Percentiles rank a stretch among this genome's conserved stretches.
These are phyloP conservation scores for Coix lacrymajobi DNA, from an alignment of 176 grass and related monocot genomes.

Conservation along the genomic window DNA sequence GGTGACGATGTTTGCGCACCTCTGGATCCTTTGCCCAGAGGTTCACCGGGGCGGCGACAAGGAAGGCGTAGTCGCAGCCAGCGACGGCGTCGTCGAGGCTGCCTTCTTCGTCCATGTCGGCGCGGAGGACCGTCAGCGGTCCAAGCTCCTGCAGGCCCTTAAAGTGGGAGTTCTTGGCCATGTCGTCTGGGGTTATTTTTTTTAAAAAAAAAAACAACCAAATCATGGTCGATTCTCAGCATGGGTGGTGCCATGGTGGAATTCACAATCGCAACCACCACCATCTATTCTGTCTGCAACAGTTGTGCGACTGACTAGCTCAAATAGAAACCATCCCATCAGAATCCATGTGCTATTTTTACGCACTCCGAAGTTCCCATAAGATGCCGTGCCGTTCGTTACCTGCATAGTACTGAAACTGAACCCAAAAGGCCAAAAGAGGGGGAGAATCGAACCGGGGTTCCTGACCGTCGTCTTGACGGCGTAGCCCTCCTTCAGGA, in stretches of 20 bases:
- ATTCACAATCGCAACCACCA: too few species aligned
- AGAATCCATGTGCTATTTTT: too few species aligned
- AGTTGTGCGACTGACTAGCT: too few species aligned
- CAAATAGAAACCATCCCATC: too few species aligned
- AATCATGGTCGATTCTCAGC: too few species aligned
- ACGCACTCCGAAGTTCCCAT: too few species aligned
- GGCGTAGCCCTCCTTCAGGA: conserved; percentile 7
- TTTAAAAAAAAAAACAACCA: too few species aligned
- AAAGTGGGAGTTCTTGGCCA: conserved; percentile 12
- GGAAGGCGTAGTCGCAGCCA: conserved; percentile 54
- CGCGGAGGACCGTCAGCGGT: conserved; percentile 26
- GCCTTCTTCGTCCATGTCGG: conserved; percentile 40
- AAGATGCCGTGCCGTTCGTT: too few species aligned
- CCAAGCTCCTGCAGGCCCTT: conserved; percentile 52
- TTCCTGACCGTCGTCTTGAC: conserved; percentile 25
- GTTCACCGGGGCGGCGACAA: conserved; percentile 57
- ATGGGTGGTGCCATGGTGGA: too few species aligned
- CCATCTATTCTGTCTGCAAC: too few species aligned
- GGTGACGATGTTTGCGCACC: neutral
- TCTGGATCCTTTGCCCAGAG: neutral
- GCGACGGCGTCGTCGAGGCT: conserved; percentile 57
- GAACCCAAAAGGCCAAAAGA: too few species aligned
- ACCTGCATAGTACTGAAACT: too few species aligned
- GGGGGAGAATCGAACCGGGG: neutral
- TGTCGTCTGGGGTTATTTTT: neutral